These are phyloP conservation scores for Rhododendron vialii DNA, from an alignment of 148 eudicot species.

Conservation along the genomic window DNA sequence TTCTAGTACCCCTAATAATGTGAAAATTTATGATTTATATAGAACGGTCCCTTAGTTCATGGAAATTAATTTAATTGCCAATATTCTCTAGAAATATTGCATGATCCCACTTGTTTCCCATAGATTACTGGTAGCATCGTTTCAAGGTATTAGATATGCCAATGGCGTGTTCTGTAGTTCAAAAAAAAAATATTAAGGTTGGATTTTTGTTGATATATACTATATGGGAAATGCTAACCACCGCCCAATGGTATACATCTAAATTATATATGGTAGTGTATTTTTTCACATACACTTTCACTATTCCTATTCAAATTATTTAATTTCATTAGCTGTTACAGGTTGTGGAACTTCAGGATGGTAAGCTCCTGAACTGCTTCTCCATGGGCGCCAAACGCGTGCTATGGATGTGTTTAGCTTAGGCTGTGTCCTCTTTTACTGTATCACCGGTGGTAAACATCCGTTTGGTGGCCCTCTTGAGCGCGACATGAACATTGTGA, in stretches of 20 bases:
- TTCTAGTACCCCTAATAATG: too few relatives aligned
- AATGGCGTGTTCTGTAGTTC: too few relatives aligned
- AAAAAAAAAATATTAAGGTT: too few relatives aligned
- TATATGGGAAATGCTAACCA: neutral
- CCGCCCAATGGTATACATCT: neutral
- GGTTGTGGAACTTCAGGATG: conserved; percentile 85
- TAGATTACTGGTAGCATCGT: too few relatives aligned
- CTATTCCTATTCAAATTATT: neutral
- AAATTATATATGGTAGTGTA: neutral
- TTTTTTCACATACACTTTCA: neutral
- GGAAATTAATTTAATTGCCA: too few relatives aligned
- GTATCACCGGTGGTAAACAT: conserved; percentile 80
- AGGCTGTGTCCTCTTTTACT: conserved; percentile 79
- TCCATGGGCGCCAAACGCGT: conserved; percentile 73
- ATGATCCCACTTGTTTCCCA: too few relatives aligned
- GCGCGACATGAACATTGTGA: conserved; percentile 62
- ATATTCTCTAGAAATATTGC: too few relatives aligned
- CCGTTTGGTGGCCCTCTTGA: conserved; percentile 78
- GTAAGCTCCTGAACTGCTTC: conserved; percentile 95
- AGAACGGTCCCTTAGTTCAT: neutral
- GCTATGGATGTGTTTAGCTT: conserved; percentile 80
- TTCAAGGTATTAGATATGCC: too few relatives aligned
- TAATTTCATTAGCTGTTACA: conserved; percentile 23
- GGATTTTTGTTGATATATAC: too few relatives aligned
- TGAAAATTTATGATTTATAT: too few relatives aligned